Conservation (phyloP, 2,329 filamentous ascomycete species). For the Penicillium sp. region DNA sequence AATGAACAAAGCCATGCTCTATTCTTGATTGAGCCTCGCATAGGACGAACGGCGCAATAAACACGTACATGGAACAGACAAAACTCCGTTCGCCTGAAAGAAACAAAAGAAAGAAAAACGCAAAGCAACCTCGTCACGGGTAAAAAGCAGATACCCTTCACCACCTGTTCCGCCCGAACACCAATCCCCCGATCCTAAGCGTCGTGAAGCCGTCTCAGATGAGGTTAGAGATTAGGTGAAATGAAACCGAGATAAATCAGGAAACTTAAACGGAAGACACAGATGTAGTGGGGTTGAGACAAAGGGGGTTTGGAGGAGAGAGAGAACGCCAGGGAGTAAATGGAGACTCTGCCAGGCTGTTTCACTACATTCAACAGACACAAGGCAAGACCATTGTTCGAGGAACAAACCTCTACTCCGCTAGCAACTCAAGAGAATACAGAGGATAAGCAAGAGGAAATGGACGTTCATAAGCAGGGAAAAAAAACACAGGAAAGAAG, state of each 20-base stretch:
- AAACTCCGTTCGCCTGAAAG: constrained; percentile 23
- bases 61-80: constrained; percentile 25
- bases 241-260: constrained; percentile 22
- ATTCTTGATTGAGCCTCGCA: constrained; percentile 14
- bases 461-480: constrained; percentile 19
- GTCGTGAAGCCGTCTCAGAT: constrained; percentile 19
- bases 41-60: constrained; percentile 19
- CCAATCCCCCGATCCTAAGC: constrained; percentile 19
- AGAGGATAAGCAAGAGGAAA: constrained; percentile 9
- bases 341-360: constrained; percentile 22
- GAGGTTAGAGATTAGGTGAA: constrained; percentile 22
- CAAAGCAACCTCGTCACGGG: constrained; percentile 21
- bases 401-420: constrained; percentile 7
- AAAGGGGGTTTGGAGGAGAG: constrained; percentile 9
- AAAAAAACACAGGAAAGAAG: constrained; percentile 15
- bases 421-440: constrained; percentile 12
- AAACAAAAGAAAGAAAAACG: constrained; percentile 11
- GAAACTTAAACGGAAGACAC: constrained; percentile 18
- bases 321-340: constrained; percentile 3
- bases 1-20: constrained; percentile 18
- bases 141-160: constrained; percentile 15
- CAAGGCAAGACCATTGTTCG: constrained; percentile 5
- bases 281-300: constrained; percentile 24
- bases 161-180: constrained; percentile 26
- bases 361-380: constrained; percentile 27